A percentile compares a stretch with the other conserved stretches of the same genome.
Evolutionary conservation across 208 protist genomes (phyloP).

Genomic region (Trypanosoma mega): DNA sequence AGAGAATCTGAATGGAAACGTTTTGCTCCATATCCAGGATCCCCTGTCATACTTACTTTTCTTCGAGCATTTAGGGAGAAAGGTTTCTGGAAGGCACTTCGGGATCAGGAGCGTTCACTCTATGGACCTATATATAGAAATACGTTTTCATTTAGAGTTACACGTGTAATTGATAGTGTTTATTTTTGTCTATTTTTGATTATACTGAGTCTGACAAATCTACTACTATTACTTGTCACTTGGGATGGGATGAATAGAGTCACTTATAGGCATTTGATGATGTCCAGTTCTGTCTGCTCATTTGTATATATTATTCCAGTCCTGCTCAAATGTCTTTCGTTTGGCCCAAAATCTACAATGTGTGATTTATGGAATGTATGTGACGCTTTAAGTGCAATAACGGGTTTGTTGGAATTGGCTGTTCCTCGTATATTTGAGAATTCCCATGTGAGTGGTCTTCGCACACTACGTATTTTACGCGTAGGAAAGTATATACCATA

Average conservation of each 20-base stretch:
- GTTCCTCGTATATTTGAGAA: slow-evolving; percentile 21
- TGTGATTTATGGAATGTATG: slow-evolving; percentile 42
- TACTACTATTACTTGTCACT: slow-evolving; percentile 41
- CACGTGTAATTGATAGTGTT: slow-evolving; percentile 21
- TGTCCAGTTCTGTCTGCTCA: slow-evolving; percentile 27
- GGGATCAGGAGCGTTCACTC: slow-evolving; percentile 11
- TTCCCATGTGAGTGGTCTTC: slow-evolving; percentile 27
- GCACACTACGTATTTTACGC: slow-evolving; percentile 44
- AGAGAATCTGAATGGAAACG: background rate
- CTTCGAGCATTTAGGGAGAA: slow-evolving; percentile 5
- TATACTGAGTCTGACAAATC: slow-evolving; percentile 31
- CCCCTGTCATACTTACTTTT: slow-evolving; percentile 2
- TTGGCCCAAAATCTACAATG: slow-evolving; percentile 17
- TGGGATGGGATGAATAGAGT: slow-evolving; percentile 19
- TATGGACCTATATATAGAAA: slow-evolving; percentile 8
- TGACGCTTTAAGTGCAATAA: slow-evolving; percentile 37
- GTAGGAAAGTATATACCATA: slow-evolving; percentile 23
- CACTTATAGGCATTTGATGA: slow-evolving; percentile 14
- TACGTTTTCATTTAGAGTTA: slow-evolving; percentile 3
- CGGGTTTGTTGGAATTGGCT: slow-evolving; percentile 41
- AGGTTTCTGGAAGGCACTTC: slow-evolving; percentile 5
- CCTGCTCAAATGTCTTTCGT: slow-evolving; percentile 31
- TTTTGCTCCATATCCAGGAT: slow-evolving; percentile 20
- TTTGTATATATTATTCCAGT: slow-evolving; percentile 47
- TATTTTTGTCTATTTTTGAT: slow-evolving; percentile 29